Conservation (phyloP, 352 stramenopile species). For the Blastocystis sp. region DNA sequence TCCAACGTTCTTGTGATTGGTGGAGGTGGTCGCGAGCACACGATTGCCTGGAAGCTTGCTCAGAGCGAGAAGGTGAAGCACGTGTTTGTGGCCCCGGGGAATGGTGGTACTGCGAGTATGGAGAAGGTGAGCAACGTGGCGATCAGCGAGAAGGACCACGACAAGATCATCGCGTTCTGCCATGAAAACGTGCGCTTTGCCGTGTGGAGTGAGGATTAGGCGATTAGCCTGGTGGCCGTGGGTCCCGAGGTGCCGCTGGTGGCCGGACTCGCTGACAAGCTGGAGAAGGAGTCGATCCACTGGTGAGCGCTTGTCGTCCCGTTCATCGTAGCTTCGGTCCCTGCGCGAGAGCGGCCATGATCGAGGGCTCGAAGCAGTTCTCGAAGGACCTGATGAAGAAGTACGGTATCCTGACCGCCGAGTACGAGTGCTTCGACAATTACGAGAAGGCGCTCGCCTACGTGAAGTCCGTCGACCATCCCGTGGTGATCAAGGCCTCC, state of each 20-base stretch:
- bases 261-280: constrained; percentile 88
- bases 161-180: constrained; percentile 75
- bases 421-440: constrained; percentile 92
- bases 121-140: constrained; percentile 71
- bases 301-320: not conserved
- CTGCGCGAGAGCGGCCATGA: constrained; percentile 84
- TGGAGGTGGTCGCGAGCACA: constrained; percentile 86
- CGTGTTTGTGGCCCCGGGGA: constrained; percentile 78
- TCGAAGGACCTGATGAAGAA: constrained; percentile 97
- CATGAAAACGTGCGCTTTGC: constrained; percentile 72
- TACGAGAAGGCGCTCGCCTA: constrained; percentile 84
- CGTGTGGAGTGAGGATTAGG: constrained; percentile 76
- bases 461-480: constrained; percentile 85
- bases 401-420: constrained; percentile 92
- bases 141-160: constrained; percentile 70
- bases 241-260: constrained; percentile 93
- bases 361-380: constrained; percentile 97
- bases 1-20: constrained; percentile 83
- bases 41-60: constrained; percentile 88
- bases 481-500: constrained; percentile 97
- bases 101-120: constrained; percentile 75
- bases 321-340: constrained; percentile 84
- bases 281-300: constrained; percentile 76
- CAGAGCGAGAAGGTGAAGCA: constrained; percentile 76
- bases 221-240: constrained; percentile 90